Percentiles rank a stretch among this genome's conserved stretches.
Evolutionary conservation across 257 asterid genomes (phyloP).

Genomic region (Solanum chmielewskii): DNA sequence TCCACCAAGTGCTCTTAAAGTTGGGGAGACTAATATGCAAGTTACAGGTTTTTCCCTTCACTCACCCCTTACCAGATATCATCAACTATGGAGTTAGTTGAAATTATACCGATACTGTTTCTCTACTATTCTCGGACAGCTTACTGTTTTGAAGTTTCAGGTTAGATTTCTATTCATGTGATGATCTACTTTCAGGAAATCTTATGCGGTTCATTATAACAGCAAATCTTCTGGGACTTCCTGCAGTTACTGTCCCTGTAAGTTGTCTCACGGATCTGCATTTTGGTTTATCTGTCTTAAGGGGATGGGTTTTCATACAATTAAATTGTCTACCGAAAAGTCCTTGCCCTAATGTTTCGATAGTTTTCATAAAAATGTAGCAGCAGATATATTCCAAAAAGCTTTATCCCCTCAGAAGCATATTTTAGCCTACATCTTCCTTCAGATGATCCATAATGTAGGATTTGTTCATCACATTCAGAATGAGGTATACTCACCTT

Average conservation of each 20-base stretch:
- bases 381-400: neutral
- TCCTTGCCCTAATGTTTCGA: neutral
- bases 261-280: constrained; percentile 15
- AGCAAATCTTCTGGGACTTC: constrained; percentile 90
- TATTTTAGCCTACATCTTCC: neutral
- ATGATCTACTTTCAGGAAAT: constrained; percentile 38
- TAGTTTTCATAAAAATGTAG: neutral
- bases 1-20: constrained; percentile 66
- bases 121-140: neutral
- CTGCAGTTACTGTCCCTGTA: constrained; percentile 90
- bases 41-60: constrained; percentile 32
- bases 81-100: neutral
- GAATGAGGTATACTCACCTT: neutral
- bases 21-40: constrained; percentile 71
- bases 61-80: neutral
- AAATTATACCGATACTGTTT: neutral
- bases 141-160: neutral
- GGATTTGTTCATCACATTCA: neutral
- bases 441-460: neutral
- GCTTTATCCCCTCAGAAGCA: neutral
- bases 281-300: neutral
- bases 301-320: neutral
- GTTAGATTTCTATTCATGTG: neutral
- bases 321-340: neutral
- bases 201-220: constrained; percentile 73